Percentiles rank a stretch among this genome's conserved stretches.
phyloP scores from a whole-genome alignment of 345 rosid genomes.

The Diplotaxis tenuifolia region DNA sequence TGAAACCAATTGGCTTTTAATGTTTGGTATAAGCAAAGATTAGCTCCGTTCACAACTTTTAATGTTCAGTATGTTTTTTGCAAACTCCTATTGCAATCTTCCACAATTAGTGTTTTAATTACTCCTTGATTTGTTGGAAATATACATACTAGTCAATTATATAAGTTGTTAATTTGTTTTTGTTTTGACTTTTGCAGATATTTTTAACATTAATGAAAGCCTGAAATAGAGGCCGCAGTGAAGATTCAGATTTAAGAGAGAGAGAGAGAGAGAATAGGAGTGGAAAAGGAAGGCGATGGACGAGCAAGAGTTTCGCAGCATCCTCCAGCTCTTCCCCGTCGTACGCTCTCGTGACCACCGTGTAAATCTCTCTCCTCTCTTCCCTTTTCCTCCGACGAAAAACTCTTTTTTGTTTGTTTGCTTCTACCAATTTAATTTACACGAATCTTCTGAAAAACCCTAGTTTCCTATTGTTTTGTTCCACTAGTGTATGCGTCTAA shows the following conservation, averaged over 20 bases:
- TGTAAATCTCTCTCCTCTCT: conserved; percentile 36
- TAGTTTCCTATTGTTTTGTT: not conserved
- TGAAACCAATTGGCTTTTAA: not conserved
- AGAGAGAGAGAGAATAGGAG: conserved; percentile 14
- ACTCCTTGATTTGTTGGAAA: not conserved
- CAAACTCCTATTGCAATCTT: not conserved
- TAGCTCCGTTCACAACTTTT: not conserved
- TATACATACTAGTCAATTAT: too few species aligned
- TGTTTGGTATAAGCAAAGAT: not conserved
- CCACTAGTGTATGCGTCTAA: not conserved
- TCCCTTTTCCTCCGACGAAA: not conserved
- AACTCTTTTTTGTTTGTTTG: conserved; percentile 2
- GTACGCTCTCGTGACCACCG: conserved; percentile 69
- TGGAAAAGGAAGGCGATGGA: conserved; percentile 48
- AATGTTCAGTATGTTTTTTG: not conserved
- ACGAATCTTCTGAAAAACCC: not conserved
- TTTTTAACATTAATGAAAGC: not conserved
- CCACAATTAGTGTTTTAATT: not conserved
- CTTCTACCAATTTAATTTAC: not conserved
- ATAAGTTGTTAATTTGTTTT: not conserved
- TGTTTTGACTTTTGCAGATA: not conserved
- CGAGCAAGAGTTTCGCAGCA: conserved; percentile 71
- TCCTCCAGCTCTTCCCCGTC: conserved; percentile 76
- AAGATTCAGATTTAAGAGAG: not conserved
- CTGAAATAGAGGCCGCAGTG: not conserved